Conservation (phyloP, 192 early-diverging fungal species). For the Spinellus fusiger region DNA sequence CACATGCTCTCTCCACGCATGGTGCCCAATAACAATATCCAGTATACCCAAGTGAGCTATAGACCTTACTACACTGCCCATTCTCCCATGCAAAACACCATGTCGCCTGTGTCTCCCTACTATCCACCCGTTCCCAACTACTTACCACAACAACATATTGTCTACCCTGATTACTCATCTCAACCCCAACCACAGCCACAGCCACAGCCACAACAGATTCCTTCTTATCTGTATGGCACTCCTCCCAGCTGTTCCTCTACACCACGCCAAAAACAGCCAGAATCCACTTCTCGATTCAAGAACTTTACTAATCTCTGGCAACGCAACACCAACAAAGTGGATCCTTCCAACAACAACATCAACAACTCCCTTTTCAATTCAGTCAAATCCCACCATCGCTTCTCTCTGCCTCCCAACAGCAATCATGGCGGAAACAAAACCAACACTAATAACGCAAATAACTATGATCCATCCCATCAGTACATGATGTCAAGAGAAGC, state of each 20-base stretch:
- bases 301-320: conserved; percentile 9
- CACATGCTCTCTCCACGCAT: conserved; percentile 21
- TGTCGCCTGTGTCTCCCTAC: background rate
- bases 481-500: conserved; percentile 1
- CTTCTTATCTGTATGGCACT: background rate
- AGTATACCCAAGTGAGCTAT: conserved; percentile 3
- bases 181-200: background rate
- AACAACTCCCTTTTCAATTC: background rate
- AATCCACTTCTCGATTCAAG: conserved; percentile 1
- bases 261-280: background rate
- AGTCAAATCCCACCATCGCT: background rate
- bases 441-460: background rate
- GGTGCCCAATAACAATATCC: background rate
- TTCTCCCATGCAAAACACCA: background rate
- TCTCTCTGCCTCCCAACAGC: background rate
- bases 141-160: conserved; percentile 4
- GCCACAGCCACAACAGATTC: background rate
- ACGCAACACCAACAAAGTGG: background rate
- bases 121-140: background rate
- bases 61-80: conserved; percentile 3
- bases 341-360: background rate
- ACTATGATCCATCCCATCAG: background rate
- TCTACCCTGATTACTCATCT: background rate
- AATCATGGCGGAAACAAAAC: background rate
- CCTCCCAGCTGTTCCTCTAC: background rate